phyloP scores from a whole-genome alignment of 352 stramenopile species.

The Phytophthora aleatoria region DNA sequence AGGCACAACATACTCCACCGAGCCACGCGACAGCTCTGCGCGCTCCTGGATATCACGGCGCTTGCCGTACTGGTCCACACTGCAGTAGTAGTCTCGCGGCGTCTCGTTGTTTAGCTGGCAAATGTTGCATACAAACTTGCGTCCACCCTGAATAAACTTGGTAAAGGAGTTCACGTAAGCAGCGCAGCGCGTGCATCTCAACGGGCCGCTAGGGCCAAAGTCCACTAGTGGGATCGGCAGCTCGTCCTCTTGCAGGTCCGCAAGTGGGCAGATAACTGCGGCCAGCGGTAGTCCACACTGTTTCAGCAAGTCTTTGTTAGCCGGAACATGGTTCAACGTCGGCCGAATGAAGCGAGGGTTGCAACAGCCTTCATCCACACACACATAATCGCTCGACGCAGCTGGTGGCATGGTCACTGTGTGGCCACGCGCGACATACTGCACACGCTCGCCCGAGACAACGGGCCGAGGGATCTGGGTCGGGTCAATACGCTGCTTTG shows the following conservation, averaged over 20 bases:
- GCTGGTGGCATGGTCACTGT: constrained; percentile 83
- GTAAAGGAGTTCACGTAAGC: constrained; percentile 91
- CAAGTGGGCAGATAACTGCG: constrained; percentile 84
- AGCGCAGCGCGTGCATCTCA: constrained; percentile 84
- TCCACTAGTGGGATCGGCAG: constrained; percentile 85
- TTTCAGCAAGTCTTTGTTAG: constrained; percentile 75
- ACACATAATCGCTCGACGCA: constrained; percentile 82
- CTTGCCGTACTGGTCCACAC: constrained; percentile 83
- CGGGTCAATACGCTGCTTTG: constrained; percentile 86
- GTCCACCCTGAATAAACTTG: constrained; percentile 84
- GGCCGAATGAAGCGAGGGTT: constrained; percentile 91
- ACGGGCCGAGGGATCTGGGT: constrained; percentile 87
- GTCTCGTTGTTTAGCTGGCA: constrained; percentile 86
- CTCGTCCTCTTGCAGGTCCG: constrained; percentile 82
- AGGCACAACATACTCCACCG: constrained; percentile 87
- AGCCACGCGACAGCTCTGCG: constrained; percentile 79
- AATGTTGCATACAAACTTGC: constrained; percentile 91
- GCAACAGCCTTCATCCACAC: constrained; percentile 84
- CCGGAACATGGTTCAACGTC: constrained; percentile 85
- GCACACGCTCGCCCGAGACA: constrained; percentile 62
- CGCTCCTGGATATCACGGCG: constrained; percentile 83
- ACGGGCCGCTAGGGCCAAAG: constrained; percentile 77
- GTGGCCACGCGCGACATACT: constrained; percentile 81
- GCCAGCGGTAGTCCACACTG: constrained; percentile 80
- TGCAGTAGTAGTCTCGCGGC: constrained; percentile 88